Evolutionary conservation across 202 grass and related monocot species (phyloP), one percentile per base, ranked within the genome.

Genomic region (Alloteropsis angusta): DNA sequence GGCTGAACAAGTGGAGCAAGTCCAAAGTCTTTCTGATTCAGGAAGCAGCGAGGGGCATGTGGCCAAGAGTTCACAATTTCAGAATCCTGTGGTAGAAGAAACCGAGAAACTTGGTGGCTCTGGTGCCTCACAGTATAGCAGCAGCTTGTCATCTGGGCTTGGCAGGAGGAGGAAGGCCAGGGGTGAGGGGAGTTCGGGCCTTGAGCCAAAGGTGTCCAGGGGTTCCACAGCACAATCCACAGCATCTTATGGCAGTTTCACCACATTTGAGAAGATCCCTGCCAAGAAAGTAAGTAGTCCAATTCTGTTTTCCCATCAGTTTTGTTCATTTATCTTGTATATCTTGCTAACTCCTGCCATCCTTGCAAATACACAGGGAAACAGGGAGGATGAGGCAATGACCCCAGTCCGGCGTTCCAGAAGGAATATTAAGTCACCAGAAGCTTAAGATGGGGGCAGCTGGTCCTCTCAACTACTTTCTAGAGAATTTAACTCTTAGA

Each of bases 331-430:
- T 21, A 35, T 13, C 2, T 59, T 44, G 32, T 71, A 22, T 87
- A 16, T 25, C 9, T 47, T 39, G 3, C 4, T 87, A 49, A 68
- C 30, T 37, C 32, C 5, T n/a, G n/a, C 1, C 65, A 18, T 35
- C 22, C 32, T 85, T 83, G 45, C 67, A 49, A 49, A 47, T 37
- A n/a, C 56, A 36, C 67, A 95, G 96, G 85, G 36, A 48, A 81
- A 64, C 48, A 88, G 68, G 75, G 91, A 97, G 22, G 92, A 87
- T 36, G 96, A 99, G 21, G 96, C 70, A 2, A 86, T 95, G 75
- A 99, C 92, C 49, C 89, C 96, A 6, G 89, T 99, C 17, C 63
- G 96, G 1, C 84, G 96, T 61, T 99, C 96, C 14, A 95, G 87
- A 74, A 88, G 86, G 80, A 80, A 65, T 38, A 64, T 83, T 65